A percentile compares a stretch with the other conserved stretches of the same genome.
These are phyloP conservation scores for Cucumis melo DNA, from an alignment of 306 rosid species.

Conservation along the genomic window DNA sequence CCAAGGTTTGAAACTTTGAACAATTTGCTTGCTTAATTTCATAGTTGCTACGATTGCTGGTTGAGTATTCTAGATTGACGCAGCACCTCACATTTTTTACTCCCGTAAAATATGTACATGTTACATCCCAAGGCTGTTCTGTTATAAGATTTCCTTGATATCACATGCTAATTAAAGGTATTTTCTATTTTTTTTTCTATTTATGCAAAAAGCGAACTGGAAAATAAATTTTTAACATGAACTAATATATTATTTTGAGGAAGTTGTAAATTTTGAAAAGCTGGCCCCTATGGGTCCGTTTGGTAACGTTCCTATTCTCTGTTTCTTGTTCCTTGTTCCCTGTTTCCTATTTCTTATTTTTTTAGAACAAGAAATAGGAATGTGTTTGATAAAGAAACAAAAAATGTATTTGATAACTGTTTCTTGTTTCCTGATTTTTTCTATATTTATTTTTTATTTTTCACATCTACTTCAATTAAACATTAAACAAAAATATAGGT, in stretches of 20 bases:
- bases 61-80: constrained; percentile 6
- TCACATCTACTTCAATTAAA: no score
- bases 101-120: not conserved
- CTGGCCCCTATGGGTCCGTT: no score
- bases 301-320: no score
- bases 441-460: no score
- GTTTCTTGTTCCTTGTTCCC: no score
- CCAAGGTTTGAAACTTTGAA: constrained; percentile 40
- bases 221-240: not conserved
- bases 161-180: not conserved
- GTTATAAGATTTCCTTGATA: not conserved
- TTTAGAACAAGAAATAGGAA: no score
- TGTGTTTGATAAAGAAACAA: no score
- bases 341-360: no score
- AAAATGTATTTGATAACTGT: no score
- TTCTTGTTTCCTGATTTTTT: no score
- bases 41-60: not conserved
- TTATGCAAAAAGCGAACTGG: not conserved
- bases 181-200: not conserved
- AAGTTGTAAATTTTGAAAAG: no score
- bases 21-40: constrained; percentile 14
- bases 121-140: not conserved
- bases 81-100: not conserved
- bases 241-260: not conserved
- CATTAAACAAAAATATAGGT: no score